These are phyloP conservation scores for Geotrichum macrosporum DNA, from an alignment of 1,139 yeast genomes.

Conservation along the genomic window DNA sequence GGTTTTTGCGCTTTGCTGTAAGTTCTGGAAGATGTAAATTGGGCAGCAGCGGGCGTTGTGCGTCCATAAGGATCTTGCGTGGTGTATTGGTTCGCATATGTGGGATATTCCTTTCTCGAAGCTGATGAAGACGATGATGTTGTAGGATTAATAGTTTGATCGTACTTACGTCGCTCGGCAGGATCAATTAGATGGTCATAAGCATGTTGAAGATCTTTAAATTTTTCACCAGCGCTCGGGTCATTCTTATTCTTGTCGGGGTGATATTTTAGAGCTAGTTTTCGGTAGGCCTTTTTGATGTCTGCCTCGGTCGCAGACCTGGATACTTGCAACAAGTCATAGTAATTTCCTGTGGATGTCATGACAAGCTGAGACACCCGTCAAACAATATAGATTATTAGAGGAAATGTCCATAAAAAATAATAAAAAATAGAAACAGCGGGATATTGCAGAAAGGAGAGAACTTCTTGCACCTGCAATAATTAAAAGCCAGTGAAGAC, in stretches of 20 bases:
- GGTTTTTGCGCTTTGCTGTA: neutral
- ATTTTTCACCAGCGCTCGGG: constrained; percentile 57
- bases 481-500: too few species aligned
- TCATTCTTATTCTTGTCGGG: constrained; percentile 92
- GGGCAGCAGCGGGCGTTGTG: neutral
- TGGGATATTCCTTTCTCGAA: neutral
- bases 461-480: too few species aligned
- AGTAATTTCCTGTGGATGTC: constrained; percentile 43
- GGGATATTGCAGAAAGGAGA: too few species aligned
- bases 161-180: constrained; percentile 9
- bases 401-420: too few species aligned
- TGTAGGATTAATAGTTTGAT: constrained; percentile 4
- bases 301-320: constrained; percentile 73
- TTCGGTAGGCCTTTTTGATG: constrained; percentile 92
- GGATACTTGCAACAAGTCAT: constrained; percentile 66
- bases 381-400: too few species aligned
- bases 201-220: constrained; percentile 81
- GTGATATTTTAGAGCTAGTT: constrained; percentile 66
- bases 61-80: neutral
- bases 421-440: too few species aligned
- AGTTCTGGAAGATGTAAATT: neutral
- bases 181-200: constrained; percentile 69
- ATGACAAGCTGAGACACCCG: neutral
- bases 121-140: too few species aligned
- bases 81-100: neutral